These are phyloP conservation scores for Wolfiporia cocos DNA, from an alignment of 1,284 basidiomycete species.

Conservation along the genomic window DNA sequence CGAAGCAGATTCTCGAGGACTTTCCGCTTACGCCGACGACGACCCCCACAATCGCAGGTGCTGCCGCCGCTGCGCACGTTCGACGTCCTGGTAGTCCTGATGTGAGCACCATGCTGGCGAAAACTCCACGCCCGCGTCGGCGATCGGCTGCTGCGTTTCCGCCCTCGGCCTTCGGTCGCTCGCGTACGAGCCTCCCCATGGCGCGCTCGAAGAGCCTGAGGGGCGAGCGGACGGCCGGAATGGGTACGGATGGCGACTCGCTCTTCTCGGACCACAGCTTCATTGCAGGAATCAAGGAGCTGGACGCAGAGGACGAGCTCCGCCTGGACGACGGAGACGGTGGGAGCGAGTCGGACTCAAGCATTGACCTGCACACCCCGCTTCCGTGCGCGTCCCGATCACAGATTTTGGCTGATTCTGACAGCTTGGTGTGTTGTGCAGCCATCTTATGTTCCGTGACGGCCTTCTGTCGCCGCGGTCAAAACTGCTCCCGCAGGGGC, in stretches of 20 bases:
- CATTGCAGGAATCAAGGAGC: slow-evolving; percentile 14
- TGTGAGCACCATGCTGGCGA: slow-evolving; percentile 38
- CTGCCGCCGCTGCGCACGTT: too few species aligned
- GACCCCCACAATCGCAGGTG: too few species aligned
- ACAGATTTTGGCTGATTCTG: neutral
- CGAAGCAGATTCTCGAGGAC: too few species aligned
- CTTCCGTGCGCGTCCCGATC: slow-evolving; percentile 51
- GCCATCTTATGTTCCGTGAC: slow-evolving; percentile 68
- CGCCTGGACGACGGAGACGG: slow-evolving; percentile 24
- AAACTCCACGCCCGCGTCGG: slow-evolving; percentile 38
- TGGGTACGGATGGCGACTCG: slow-evolving; percentile 12
- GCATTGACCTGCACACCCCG: slow-evolving; percentile 72
- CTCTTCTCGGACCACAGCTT: slow-evolving; percentile 16
- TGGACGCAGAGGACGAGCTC: slow-evolving; percentile 14
- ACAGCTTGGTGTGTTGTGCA: slow-evolving; percentile 20
- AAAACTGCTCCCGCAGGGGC: slow-evolving; percentile 42
- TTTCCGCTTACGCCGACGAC: too few species aligned
- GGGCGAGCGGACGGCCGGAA: slow-evolving; percentile 7
- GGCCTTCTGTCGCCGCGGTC: slow-evolving; percentile 72
- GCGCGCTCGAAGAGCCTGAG: slow-evolving; percentile 16
- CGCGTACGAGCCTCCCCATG: slow-evolving; percentile 11
- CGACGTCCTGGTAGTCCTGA: slow-evolving; percentile 36
- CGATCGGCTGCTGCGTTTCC: slow-evolving; percentile 19
- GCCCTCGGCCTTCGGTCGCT: slow-evolving; percentile 5
- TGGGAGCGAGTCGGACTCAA: slow-evolving; percentile 56